phyloP scores from a whole-genome alignment of 345 rosid genomes.

The Zanthoxylum bungeanum region DNA sequence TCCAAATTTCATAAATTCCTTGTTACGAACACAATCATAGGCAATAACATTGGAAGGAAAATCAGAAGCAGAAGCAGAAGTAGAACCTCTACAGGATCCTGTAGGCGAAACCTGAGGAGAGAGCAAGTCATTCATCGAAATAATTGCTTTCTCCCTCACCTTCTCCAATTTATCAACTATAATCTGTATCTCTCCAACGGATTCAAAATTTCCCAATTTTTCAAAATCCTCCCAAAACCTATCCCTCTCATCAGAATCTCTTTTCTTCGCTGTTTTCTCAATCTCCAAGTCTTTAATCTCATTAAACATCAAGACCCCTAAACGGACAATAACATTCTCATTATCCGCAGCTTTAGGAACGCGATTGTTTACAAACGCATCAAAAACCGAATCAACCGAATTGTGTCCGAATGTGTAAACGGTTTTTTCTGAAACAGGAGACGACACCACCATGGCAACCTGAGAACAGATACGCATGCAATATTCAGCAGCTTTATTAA shows the following conservation, averaged over 20 bases:
- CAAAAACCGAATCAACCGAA: background rate
- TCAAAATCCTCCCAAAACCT: background rate
- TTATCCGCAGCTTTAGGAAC: background rate
- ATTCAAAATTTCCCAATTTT: background rate
- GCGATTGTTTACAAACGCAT: background rate
- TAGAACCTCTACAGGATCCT: background rate
- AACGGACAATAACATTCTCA: background rate
- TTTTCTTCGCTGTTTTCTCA: background rate
- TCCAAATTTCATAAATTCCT: background rate
- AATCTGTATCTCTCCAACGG: background rate
- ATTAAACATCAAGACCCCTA: background rate
- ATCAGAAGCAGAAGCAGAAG: background rate
- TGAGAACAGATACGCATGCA: constrained; percentile 2
- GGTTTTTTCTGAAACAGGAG: background rate
- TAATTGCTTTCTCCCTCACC: background rate
- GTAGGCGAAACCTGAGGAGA: background rate
- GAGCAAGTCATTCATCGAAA: background rate
- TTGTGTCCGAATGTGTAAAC: background rate
- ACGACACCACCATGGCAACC: background rate
- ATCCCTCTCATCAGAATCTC: background rate
- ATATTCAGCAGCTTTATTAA: constrained; percentile 4
- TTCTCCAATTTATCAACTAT: background rate
- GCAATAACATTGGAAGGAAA: background rate
- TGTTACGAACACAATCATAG: background rate
- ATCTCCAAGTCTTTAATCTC: background rate